These are phyloP conservation scores for Agarophyton chilense DNA, from an alignment of 23 red algal species.

Conservation along the genomic window DNA sequence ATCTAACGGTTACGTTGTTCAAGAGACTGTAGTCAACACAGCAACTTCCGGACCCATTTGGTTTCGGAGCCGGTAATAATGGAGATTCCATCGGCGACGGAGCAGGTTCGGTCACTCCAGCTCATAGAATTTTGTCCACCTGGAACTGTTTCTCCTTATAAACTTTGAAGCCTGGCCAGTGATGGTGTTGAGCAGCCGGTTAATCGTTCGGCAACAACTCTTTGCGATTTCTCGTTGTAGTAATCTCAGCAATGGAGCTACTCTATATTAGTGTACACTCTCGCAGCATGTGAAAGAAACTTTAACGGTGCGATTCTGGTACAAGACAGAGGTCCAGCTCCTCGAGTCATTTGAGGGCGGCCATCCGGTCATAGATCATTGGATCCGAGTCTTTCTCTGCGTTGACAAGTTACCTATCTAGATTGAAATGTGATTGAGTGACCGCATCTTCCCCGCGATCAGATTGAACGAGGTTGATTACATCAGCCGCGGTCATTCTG, in stretches of 20 bases:
- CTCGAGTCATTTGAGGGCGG: background rate
- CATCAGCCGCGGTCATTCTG: background rate
- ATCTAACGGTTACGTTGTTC: background rate
- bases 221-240: background rate
- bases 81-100: background rate
- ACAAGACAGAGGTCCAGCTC: constrained; percentile 6
- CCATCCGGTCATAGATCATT: background rate
- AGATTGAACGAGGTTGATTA: background rate
- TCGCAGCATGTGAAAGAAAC: background rate
- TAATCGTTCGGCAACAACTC: background rate
- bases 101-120: constrained; percentile 38
- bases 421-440: background rate
- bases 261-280: background rate
- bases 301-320: background rate
- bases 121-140: constrained; percentile 14
- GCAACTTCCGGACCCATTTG: background rate
- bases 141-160: background rate
- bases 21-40: constrained; percentile 7
- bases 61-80: constrained; percentile 12
- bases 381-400: background rate
- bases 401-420: too few relatives aligned
- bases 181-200: background rate
- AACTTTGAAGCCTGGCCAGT: background rate
- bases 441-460: background rate
- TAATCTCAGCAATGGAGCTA: background rate